These are phyloP conservation scores for Pseudogymnoascus sp. DNA, from an alignment of 2,329 filamentous ascomycete genomes.

Conservation along the genomic window DNA sequence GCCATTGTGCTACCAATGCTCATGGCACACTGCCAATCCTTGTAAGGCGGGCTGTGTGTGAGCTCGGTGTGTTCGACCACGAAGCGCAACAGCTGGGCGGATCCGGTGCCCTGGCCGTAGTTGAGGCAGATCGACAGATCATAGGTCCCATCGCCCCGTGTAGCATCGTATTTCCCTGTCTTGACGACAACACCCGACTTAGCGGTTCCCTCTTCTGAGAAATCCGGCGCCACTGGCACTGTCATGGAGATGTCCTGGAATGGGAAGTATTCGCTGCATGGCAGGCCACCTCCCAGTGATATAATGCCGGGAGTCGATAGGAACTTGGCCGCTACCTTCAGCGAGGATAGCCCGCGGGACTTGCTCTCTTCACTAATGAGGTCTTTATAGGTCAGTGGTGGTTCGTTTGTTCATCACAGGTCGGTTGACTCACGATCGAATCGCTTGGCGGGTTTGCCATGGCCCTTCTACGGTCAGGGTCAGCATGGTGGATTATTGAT, in stretches of 20 bases:
- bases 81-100: constrained; percentile 80
- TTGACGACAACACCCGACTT: constrained; percentile 50
- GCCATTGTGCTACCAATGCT: constrained; percentile 80
- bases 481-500: constrained; percentile 19
- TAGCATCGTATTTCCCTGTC: constrained; percentile 77
- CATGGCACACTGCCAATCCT: constrained; percentile 80
- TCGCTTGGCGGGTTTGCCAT: constrained; percentile 64
- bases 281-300: constrained; percentile 85
- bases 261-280: constrained; percentile 87
- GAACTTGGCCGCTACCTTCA: constrained; percentile 74
- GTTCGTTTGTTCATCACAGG: background rate
- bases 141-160: constrained; percentile 44
- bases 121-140: constrained; percentile 88
- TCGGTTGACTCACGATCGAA: constrained; percentile 65
- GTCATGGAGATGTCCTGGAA: constrained; percentile 69
- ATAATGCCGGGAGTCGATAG: constrained; percentile 76
- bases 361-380: constrained; percentile 55
- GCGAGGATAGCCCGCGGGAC: constrained; percentile 53
- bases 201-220: constrained; percentile 60
- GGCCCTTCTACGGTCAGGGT: constrained; percentile 30
- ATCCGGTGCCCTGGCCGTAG: constrained; percentile 81
- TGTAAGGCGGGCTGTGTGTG: constrained; percentile 75
- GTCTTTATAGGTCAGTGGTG: constrained; percentile 25
- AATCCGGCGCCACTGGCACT: constrained; percentile 60
- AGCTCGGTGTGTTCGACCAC: constrained; percentile 94